Evolutionary conservation across 73 alveolate species (phyloP), one percentile per base, ranked within the genome.

Genomic region (Symbiodinium natans): DNA sequence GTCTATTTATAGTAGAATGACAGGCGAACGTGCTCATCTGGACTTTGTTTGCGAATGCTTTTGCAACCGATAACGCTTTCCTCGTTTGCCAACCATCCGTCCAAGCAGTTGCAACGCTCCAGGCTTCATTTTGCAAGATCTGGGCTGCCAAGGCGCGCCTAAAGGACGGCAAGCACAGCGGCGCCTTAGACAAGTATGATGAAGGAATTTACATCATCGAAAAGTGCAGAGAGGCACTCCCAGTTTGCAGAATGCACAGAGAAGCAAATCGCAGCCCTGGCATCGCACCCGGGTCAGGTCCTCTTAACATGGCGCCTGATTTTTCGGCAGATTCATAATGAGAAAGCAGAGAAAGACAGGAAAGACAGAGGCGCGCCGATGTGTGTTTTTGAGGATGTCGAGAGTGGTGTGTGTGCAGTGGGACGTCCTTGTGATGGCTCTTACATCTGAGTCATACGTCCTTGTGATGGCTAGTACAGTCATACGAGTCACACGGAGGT

Each of bases 331-430:
- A 90, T 90, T 82, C 97, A 90, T 38, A 83, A 90, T 21, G 97
- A 90, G 97, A 90, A 90, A 73, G 97, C 97, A 4, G 97, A 90
- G 56, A 90, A 90, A 89, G 97, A 90, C 83, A 82, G 97, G 8
- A 90, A 90, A 41, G 97, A 73, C 39, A 82, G 97, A 90, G 97
- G 97, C 43, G 85, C 38, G 25, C n/a, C 80, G 6, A 54, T 9
- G 42, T 38, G 29, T 34, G 38, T 19, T 13, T 0, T 11, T 25
- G 34, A 23, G 52, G 31, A 36, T 21, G 48, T 36, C 46, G 48
- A 17, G 17, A 77, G 83, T 27, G 9, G 17, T 71, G 11, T 10
- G 38, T 21, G 21, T 1, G 41, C 36, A 1, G 39, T 8, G 9
- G 10, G 83, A 0, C 83, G 41, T 2, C 75, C n/a, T n/a, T n/a